A percentile compares a stretch with the other conserved stretches of the same genome.
These are phyloP conservation scores for Saccharomycopsis sp. DNA, from an alignment of 805 yeast genomes.

Conservation along the genomic window DNA sequence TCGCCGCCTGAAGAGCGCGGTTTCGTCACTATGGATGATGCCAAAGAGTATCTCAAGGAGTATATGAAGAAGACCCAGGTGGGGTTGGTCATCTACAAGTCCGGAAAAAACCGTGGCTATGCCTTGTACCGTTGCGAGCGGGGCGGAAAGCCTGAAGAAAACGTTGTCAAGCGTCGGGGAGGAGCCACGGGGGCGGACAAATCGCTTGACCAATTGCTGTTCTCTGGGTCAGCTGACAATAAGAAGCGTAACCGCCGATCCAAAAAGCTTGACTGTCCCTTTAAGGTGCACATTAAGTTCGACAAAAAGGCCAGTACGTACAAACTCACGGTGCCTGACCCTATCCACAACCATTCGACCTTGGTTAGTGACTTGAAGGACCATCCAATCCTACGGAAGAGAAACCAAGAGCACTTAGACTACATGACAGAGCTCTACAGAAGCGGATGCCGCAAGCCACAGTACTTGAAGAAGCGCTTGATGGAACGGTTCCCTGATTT, in stretches of 20 bases:
- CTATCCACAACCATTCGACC: conserved; percentile 18
- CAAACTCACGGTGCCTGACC: conserved; percentile 15
- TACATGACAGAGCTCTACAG: conserved; percentile 13
- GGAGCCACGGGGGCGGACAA: conserved; percentile 1
- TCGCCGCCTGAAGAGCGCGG: conserved; percentile 17
- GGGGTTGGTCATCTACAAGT: conserved; percentile 21
- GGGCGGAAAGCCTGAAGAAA: conserved; percentile 21
- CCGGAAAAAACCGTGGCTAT: conserved; percentile 22
- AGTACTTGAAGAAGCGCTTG: conserved; percentile 12
- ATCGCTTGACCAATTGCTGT: not conserved
- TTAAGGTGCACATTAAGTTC: conserved; percentile 17
- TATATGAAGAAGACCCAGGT: conserved; percentile 15
- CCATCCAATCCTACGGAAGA: conserved; percentile 19
- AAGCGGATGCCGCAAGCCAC: conserved; percentile 15
- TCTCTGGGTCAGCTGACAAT: conserved; percentile 2
- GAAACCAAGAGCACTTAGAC: conserved; percentile 18
- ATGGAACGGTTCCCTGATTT: conserved; percentile 19
- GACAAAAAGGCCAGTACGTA: conserved; percentile 14
- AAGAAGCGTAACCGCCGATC: conserved; percentile 16
- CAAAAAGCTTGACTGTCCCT: conserved; percentile 18
- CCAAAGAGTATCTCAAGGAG: conserved; percentile 16
- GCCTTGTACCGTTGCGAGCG: conserved; percentile 21
- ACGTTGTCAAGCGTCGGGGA: conserved; percentile 14
- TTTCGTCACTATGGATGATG: conserved; percentile 18
- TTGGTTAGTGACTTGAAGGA: conserved; percentile 9